These are phyloP conservation scores for Thuidium tamariscinum DNA, from an alignment of 225 moss, liverwort and hornwort species.

Conservation along the genomic window DNA sequence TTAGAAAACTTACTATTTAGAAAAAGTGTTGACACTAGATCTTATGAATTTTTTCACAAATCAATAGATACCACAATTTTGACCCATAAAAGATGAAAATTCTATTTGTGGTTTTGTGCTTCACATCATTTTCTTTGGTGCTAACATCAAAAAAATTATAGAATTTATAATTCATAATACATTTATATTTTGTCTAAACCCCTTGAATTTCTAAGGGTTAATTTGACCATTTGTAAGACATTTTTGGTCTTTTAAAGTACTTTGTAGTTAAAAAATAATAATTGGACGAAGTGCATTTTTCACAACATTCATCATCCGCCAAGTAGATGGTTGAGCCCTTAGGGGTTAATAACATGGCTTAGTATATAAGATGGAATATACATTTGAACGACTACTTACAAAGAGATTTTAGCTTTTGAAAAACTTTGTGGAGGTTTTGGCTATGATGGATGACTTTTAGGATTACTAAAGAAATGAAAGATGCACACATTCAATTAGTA, in stretches of 20 bases:
- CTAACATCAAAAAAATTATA: too few species aligned
- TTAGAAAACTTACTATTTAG: too few species aligned
- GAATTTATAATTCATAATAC: too few species aligned
- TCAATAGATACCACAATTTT: too few species aligned
- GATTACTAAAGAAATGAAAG: background rate
- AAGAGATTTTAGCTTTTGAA: background rate
- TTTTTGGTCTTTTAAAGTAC: rapidly evolving
- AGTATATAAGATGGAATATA: rapidly evolving
- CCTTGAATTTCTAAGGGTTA: too few species aligned
- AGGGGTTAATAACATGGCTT: background rate
- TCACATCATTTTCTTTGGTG: too few species aligned
- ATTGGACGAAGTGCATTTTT: background rate
- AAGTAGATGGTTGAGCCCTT: background rate
- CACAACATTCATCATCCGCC: background rate
- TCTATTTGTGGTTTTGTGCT: too few species aligned
- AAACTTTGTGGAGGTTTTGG: background rate
- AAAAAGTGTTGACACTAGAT: too few species aligned
- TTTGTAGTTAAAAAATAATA: background rate
- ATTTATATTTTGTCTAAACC: too few species aligned
- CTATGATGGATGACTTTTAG: background rate
- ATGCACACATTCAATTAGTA: background rate
- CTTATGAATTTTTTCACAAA: too few species aligned
- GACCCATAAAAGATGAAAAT: too few species aligned
- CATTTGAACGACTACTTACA: background rate
- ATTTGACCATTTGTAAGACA: background rate